Conservation (phyloP, 1,284 basidiomycete genomes). For the Cryptococcus maquisensis region DNA sequence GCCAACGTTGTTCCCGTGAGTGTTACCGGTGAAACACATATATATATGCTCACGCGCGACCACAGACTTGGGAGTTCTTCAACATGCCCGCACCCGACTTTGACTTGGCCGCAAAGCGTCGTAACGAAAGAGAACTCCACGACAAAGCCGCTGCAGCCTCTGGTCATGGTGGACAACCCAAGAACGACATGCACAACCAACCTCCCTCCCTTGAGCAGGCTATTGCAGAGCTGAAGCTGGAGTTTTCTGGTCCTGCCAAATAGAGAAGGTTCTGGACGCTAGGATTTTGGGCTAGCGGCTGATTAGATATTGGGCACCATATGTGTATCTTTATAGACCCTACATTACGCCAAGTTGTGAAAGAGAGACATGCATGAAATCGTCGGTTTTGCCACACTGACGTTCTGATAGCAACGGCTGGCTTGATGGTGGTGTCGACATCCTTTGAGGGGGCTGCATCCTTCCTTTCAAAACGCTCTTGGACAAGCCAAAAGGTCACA, state of each 20-base stretch:
- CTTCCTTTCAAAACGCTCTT: neutral
- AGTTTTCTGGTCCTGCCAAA: slow-evolving; percentile 7
- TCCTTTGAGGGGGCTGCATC: neutral
- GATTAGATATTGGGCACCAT: too few relatives aligned
- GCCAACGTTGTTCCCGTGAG: slow-evolving; percentile 62
- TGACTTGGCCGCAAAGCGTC: slow-evolving; percentile 55
- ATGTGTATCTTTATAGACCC: too few relatives aligned
- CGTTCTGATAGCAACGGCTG: too few relatives aligned
- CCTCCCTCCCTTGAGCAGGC: slow-evolving; percentile 36
- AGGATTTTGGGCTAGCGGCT: too few relatives aligned
- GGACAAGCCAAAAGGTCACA: neutral
- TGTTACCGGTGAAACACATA: neutral
- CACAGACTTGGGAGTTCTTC: slow-evolving; percentile 45
- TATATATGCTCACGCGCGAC: neutral
- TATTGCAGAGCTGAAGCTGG: slow-evolving; percentile 29
- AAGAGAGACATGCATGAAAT: too few relatives aligned
- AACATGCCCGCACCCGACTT: slow-evolving; percentile 49
- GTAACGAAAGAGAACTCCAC: slow-evolving; percentile 49
- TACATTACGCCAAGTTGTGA: too few relatives aligned
- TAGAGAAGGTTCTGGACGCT: neutral
- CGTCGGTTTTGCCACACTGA: too few relatives aligned
- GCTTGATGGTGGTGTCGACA: too few relatives aligned
- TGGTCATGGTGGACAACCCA: slow-evolving; percentile 36
- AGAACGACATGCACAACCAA: slow-evolving; percentile 30
- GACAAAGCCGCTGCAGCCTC: slow-evolving; percentile 53